Conservation (phyloP, 2,329 filamentous ascomycete species). For the Aspergillus calidoustus region DNA sequence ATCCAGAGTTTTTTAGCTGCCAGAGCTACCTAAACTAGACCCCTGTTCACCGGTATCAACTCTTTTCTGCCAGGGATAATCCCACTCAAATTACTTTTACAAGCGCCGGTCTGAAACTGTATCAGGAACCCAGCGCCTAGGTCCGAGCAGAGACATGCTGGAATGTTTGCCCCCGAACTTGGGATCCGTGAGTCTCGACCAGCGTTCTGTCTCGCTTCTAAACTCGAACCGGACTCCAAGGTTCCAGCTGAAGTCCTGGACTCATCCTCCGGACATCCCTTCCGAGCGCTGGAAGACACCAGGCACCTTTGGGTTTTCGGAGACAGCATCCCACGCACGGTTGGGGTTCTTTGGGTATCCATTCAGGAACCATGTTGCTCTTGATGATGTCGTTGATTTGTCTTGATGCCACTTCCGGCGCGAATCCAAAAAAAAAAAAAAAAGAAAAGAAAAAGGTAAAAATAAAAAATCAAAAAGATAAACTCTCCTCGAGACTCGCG, state of each 20-base stretch:
- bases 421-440: neutral
- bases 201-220: neutral
- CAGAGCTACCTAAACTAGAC: neutral
- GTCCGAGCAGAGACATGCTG: neutral
- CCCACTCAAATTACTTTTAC: slow-evolving; percentile 6
- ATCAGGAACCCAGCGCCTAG: slow-evolving; percentile 26
- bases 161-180: neutral
- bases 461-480: no score
- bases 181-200: slow-evolving; percentile 7
- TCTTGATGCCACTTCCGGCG: neutral
- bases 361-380: slow-evolving; percentile 11
- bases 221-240: neutral
- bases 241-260: neutral
- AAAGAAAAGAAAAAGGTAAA: no score
- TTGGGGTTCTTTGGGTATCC: slow-evolving; percentile 8
- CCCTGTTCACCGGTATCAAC: neutral
- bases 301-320: slow-evolving; percentile 10
- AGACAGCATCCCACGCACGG: slow-evolving; percentile 1
- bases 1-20: neutral
- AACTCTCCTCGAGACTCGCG: neutral
- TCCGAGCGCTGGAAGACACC: slow-evolving; percentile 12
- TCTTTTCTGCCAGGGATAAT: neutral
- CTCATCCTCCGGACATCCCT: slow-evolving; percentile 1
- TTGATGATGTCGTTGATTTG: slow-evolving; percentile 6
- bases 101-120: slow-evolving; percentile 19